Evolutionary conservation across 1,284 basidiomycete genomes (phyloP), one percentile per base, ranked within the genome.

Genomic region (Marasmius tenuissimus): DNA sequence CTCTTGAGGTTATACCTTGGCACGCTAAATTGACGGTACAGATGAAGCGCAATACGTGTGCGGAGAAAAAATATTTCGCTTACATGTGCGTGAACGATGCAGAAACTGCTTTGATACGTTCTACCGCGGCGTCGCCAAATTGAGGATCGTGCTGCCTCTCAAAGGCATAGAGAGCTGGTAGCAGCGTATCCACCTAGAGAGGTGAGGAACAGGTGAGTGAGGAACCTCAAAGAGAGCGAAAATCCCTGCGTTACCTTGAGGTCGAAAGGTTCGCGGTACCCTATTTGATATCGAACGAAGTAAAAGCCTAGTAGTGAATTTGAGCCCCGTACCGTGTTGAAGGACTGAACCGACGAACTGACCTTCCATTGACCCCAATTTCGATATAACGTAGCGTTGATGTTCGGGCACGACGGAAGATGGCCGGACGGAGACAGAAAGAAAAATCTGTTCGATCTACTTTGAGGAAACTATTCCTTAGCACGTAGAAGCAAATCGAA

Each of bases 1-100:
- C 83, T 84, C 27, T 79, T 71, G 45, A 88, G 80, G 64, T 84
- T 76, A 65, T 89, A 88, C 69, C 85, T 82, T 0, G 87, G 87
- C 3, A 86, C 78, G 52, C 86, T 87, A 63, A 4, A 50, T 27
- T 40, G 37, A 52, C 47, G 50, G 34, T 3, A 14, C 33, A 22
- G 16, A n/a, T 14, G 58, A 10, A 63, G 37, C 16, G 27, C 8
- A n/a, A 12, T 40, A 11, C 22, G 49, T 7, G 42, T 37, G n/a
- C n/a, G n/a, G 18, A 35, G 39, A 35, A 16, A 38, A 0, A 10
- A 42, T 33, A 14, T 11, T 27, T 34, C 34, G n/a, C 45, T 34
- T 67, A 87, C 85, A 90, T 81, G 65, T 88, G 86, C 0, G 86
- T 87, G 0, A 80, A 74, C n/a, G 70, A 80, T 10, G 68, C 65